Evolutionary conservation across 345 rosid species (phyloP).

Genomic region (Boechera divaricarpa): DNA sequence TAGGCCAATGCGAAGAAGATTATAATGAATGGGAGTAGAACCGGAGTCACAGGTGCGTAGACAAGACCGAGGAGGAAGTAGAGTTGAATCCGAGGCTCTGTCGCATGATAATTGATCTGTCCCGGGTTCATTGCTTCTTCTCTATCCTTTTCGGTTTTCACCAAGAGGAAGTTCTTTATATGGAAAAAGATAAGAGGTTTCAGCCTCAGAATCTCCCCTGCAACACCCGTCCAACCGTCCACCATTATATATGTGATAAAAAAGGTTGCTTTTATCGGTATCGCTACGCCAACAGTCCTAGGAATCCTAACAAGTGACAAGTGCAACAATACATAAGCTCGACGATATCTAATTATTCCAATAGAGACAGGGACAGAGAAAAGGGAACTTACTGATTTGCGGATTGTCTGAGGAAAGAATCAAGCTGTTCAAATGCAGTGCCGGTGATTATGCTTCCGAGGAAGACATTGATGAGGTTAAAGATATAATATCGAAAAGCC

Average conservation of each 20-base stretch:
- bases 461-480: constrained; percentile 81
- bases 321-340: constrained; percentile 13
- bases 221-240: constrained; percentile 98
- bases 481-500: constrained; percentile 80
- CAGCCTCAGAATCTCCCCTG: constrained; percentile 85
- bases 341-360: background rate
- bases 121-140: constrained; percentile 98
- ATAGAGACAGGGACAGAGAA: background rate
- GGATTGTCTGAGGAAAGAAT: constrained; percentile 67
- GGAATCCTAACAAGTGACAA: constrained; percentile 64
- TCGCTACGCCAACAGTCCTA: constrained; percentile 76
- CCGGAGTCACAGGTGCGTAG: constrained; percentile 83
- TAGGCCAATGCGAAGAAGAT: constrained; percentile 84
- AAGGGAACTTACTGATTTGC: constrained; percentile 62
- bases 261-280: constrained; percentile 92
- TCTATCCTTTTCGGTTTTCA: constrained; percentile 95
- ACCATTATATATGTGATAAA: constrained; percentile 96
- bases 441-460: constrained; percentile 78
- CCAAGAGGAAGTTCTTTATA: constrained; percentile 87
- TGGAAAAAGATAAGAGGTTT: constrained; percentile 84
- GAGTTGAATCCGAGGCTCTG: constrained; percentile 93
- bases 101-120: constrained; percentile 77
- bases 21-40: constrained; percentile 84
- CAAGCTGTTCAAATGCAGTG: constrained; percentile 80
- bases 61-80: constrained; percentile 95